Evolutionary conservation across 2,329 filamentous ascomycete species (phyloP).

Genomic region (Drechslera avenae): DNA sequence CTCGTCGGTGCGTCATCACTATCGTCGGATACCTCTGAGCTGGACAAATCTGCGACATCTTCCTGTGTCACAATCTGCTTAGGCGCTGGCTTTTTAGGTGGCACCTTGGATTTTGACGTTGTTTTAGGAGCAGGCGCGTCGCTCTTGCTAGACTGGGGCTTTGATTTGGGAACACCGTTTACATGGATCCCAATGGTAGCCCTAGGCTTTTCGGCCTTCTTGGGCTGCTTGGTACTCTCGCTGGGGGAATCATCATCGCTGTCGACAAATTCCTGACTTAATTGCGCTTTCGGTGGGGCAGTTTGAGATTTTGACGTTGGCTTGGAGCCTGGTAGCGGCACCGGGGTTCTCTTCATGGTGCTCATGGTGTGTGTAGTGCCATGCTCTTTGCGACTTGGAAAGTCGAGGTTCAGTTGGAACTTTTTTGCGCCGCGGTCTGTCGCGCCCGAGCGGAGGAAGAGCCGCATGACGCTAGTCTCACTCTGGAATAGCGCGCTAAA

Average conservation of each 20-base stretch:
- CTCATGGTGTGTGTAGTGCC: slow-evolving; percentile 34
- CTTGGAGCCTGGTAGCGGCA: slow-evolving; percentile 41
- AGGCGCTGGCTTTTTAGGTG: slow-evolving; percentile 26
- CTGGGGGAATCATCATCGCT: slow-evolving; percentile 41
- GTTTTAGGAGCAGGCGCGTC: slow-evolving; percentile 13
- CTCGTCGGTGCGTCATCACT: slow-evolving; percentile 18
- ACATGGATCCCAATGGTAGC: slow-evolving; percentile 40
- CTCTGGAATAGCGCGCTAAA: slow-evolving; percentile 8
- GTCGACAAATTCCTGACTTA: slow-evolving; percentile 46
- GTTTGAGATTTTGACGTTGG: slow-evolving; percentile 30
- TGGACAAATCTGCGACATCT: slow-evolving; percentile 30
- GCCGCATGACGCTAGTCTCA: slow-evolving; percentile 10
- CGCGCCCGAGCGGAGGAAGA: slow-evolving; percentile 17
- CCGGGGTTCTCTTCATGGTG: slow-evolving; percentile 42
- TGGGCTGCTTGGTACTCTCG: slow-evolving; percentile 24
- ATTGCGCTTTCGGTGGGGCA: slow-evolving; percentile 27
- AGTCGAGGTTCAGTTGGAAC: slow-evolving; percentile 26
- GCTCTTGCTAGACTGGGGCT: slow-evolving; percentile 20
- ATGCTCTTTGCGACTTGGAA: slow-evolving; percentile 18
- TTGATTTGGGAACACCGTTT: slow-evolving; percentile 31
- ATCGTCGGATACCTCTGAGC: slow-evolving; percentile 33
- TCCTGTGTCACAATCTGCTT: slow-evolving; percentile 29
- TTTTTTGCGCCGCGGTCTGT: slow-evolving; percentile 34
- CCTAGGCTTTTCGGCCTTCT: slow-evolving; percentile 27
- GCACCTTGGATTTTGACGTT: slow-evolving; percentile 17